These are phyloP conservation scores for Huntiella savannae DNA, from an alignment of 2,329 filamentous ascomycete species.

Conservation along the genomic window DNA sequence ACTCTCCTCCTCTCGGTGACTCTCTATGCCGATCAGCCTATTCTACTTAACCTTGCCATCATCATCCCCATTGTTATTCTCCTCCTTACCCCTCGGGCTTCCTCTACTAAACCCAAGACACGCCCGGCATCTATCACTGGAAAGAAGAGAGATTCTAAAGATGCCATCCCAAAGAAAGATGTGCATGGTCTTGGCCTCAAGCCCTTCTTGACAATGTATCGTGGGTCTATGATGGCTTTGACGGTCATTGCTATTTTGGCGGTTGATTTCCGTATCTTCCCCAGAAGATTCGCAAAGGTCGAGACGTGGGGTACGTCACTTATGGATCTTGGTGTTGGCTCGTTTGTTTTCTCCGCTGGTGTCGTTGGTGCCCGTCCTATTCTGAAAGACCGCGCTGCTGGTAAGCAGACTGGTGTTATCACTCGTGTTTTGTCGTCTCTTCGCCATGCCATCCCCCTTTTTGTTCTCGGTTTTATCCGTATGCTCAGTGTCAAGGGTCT, in stretches of 20 bases:
- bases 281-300: conserved; percentile 86
- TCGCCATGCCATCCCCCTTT: conserved; percentile 65
- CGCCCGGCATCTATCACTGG: conserved; percentile 15
- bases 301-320: conserved; percentile 99
- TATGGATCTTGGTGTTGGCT: conserved; percentile 95
- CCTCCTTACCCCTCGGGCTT: conserved; percentile 29
- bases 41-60: conserved; percentile 44
- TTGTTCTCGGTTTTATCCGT: conserved; percentile 61
- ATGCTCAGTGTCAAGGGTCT: conserved; percentile 81
- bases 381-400: conserved; percentile 46
- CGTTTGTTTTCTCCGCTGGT: conserved; percentile 88
- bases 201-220: conserved; percentile 82
- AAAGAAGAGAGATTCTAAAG: conserved; percentile 24
- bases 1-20: conserved; percentile 72
- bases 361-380: conserved; percentile 72
- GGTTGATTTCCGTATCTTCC: conserved; percentile 86
- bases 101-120: conserved; percentile 14
- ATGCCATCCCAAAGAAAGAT: conserved; percentile 12
- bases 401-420: conserved; percentile 28
- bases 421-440: conserved; percentile 46
- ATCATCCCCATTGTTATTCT: conserved; percentile 49
- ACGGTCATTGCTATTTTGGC: conserved; percentile 89
- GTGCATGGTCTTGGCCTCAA: conserved; percentile 48
- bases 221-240: conserved; percentile 75
- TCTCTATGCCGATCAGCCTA: conserved; percentile 57